Base-by-base conservation (phyloP, 2,329 filamentous ascomycete species). In the Camillea tinctor region DNA sequence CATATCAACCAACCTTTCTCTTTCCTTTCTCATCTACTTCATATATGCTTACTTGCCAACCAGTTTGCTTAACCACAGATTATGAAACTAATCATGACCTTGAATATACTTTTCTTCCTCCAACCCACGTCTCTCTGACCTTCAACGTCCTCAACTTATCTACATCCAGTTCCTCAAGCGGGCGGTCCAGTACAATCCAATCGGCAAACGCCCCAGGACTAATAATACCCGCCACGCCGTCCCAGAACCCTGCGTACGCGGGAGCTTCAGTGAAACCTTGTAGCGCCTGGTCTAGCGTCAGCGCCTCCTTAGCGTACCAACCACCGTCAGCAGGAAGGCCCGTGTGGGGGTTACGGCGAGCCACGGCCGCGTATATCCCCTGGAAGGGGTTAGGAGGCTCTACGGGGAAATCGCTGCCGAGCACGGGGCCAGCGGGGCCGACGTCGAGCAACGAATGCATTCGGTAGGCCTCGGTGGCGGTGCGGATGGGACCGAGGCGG, bases 351-450 rank as follows among this genome's bases (percentile, higher is more conserved):
- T 77, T 86, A 50, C 81, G 81, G 58, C 88, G 78, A 13, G 87
- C 81, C 1, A 89, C 80, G 2, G 88, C 88, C 3, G 88, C 88
- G 66, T 89, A 91, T 48, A 91, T 85, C 19, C 88, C 88, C 58
- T 87, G 82, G 64, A 89, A 88, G 1, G 88, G 85, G 66, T 85
- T 83, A 0, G 87, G 82, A 2, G 88, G 88, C 70, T 91, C 88
- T 7, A 91, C 88, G 44, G 88, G 88, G 66, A 91, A 91, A 68
- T 91, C 88, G 54, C 86, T 89, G 2, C 88, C 88, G 1, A 91
- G 78, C 0, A 90, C 74, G 3, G 84, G 84, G 0, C 72, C 72
- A 13, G 81, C 69, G 3, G 84, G 84, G 0, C 72, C 72, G 13
- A 81, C 70, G 22, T 81, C 77, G 1, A 88, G 78, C 1, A 90